Conservation (phyloP, 1,284 basidiomycete species). For the Tranzscheliella williamsii region DNA sequence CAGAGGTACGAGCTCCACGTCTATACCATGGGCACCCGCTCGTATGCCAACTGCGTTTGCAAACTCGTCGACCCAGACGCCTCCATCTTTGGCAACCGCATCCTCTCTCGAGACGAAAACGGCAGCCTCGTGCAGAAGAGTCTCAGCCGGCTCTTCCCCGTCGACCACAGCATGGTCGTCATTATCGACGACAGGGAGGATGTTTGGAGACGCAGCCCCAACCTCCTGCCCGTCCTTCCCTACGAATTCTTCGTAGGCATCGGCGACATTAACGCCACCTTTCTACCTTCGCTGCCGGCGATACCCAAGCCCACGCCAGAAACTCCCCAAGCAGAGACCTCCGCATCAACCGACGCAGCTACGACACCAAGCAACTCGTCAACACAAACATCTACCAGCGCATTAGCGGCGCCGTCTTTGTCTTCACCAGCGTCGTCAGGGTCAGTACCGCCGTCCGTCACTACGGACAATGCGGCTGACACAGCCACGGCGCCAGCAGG, state of each 20-base stretch:
- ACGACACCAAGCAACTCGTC: background rate
- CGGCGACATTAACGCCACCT: constrained; percentile 94
- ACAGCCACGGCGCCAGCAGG: background rate
- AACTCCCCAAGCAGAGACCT: background rate
- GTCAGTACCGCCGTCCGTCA: background rate
- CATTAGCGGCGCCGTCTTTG: background rate
- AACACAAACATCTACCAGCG: background rate
- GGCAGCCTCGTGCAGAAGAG: constrained; percentile 82
- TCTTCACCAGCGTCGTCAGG: background rate
- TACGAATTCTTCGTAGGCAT: constrained; percentile 99
- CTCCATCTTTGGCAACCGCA: constrained; percentile 80
- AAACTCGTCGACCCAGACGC: constrained; percentile 87
- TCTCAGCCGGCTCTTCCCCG: constrained; percentile 83
- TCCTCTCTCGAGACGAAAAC: constrained; percentile 89
- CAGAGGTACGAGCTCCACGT: constrained; percentile 96
- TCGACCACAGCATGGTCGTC: constrained; percentile 95
- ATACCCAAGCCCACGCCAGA: background rate
- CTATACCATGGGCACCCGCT: constrained; percentile 97
- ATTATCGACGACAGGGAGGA: constrained; percentile 97
- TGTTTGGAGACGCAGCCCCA: constrained; percentile 92
- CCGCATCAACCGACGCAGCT: background rate
- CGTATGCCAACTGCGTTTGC: constrained; percentile 94
- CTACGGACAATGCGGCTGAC: background rate
- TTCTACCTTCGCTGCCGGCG: constrained; percentile 71
- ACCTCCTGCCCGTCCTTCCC: constrained; percentile 92